Base-by-base conservation (phyloP, 2,329 filamentous ascomycete genomes). In the Scolecobasidium constrictum region DNA sequence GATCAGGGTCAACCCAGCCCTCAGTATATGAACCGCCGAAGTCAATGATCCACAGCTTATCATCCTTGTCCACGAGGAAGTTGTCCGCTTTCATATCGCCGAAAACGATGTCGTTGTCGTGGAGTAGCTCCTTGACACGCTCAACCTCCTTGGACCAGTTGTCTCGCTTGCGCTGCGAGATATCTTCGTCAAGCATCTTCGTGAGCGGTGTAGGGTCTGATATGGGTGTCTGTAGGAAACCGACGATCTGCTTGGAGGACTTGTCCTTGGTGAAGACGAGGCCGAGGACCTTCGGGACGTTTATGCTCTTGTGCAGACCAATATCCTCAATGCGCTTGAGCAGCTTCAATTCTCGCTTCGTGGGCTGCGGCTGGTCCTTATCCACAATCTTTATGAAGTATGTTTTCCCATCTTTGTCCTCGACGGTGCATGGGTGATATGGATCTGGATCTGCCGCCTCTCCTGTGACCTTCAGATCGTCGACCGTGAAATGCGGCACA, bases 11-110 rank as follows among this genome's bases (percentile, higher is more conserved):
- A 1, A 64, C 53, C 60, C 60, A 64, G 2, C 60, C 58, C 44
- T 58, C 55, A 3, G 59, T 62, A 36, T 56, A 62, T 28, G 54
- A 56, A 1, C 61, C 60, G 3, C 61, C 59, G 43, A 62, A 62
- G 43, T 63, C 59, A 35, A 64, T 62, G 19, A 64, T 60, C 58
- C 57, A 64, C 13, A 60, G 43, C 20, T 56, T 47, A 15, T 59
- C 55, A 11, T 57, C 35, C 36, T 48, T 39, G 43, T 62, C 60
- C 4, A 63, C 56, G 50, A 64, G 48, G 52, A 64, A 60, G 35
- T 64, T 64, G 43, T 63, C 60, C 6, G 60, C 57, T 48, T 64
- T 63, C 2, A 57, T 59, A 40, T 64, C 61, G 11, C 61, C 61
- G 59, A 59, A 64, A 2, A 62, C 47, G 15, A 64, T 56, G 11